phyloP scores from a whole-genome alignment of 768 basidiomycete genomes.

The Pleurotus tuber-regium region DNA sequence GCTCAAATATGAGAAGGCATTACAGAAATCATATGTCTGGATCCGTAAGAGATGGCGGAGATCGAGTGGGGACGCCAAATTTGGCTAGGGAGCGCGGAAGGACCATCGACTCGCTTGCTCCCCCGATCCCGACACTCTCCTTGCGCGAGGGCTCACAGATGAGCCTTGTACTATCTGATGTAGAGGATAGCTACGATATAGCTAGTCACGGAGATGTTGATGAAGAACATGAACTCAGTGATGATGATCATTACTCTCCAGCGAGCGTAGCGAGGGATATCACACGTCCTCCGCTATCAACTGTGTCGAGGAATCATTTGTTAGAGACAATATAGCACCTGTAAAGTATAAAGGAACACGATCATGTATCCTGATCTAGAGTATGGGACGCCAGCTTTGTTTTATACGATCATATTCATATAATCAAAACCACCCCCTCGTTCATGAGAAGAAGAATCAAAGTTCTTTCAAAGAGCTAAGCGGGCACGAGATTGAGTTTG shows the following conservation, averaged over 20 bases:
- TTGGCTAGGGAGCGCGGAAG: background rate
- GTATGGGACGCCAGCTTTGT: too few species aligned
- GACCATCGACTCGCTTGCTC: background rate
- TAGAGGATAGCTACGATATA: conserved; percentile 2
- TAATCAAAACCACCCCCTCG: too few species aligned
- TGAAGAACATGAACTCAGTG: background rate
- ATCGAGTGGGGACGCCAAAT: background rate
- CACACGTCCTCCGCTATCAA: background rate
- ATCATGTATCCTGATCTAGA: too few species aligned
- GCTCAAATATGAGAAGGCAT: conserved; percentile 83
- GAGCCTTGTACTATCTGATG: background rate
- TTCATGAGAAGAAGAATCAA: too few species aligned
- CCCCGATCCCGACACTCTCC: conserved; percentile 2
- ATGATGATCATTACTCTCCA: background rate
- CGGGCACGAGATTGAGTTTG: too few species aligned
- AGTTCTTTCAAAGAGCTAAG: too few species aligned
- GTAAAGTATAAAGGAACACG: too few species aligned
- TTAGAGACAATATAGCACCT: too few species aligned
- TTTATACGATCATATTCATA: too few species aligned
- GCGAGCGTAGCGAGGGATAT: background rate
- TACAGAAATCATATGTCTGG: conserved; percentile 62
- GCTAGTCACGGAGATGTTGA: background rate
- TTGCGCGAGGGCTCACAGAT: background rate
- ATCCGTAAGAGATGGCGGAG: conserved; percentile 18
- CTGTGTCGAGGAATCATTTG: too few species aligned